These are phyloP conservation scores for Penicilliopsis zonata DNA, from an alignment of 495 filamentous ascomycete species.

Conservation along the genomic window DNA sequence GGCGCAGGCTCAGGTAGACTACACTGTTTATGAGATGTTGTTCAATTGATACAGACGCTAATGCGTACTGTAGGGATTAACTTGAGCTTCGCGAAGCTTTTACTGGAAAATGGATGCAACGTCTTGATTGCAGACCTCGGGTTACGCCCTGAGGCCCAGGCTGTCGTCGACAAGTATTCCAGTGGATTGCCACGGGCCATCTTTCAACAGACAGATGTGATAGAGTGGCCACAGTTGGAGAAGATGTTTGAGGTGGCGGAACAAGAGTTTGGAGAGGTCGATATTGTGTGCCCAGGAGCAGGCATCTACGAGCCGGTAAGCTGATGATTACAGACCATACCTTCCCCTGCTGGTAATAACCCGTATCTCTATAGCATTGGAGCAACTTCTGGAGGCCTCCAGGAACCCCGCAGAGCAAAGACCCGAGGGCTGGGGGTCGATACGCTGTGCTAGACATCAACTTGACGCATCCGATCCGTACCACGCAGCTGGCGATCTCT, in stretches of 20 bases:
- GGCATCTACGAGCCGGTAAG: constrained; percentile 53
- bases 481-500: constrained; percentile 51
- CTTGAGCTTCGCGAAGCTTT: constrained; percentile 44
- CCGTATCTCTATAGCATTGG: constrained; percentile 28
- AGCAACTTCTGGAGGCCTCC: constrained; percentile 59
- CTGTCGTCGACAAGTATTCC: constrained; percentile 38
- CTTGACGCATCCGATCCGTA: constrained; percentile 56
- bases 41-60: not conserved
- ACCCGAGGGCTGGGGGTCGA: constrained; percentile 27
- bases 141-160: constrained; percentile 50
- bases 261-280: constrained; percentile 42
- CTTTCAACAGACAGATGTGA: constrained; percentile 54
- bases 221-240: constrained; percentile 45
- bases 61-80: constrained; percentile 27
- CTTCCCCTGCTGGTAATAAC: not conserved
- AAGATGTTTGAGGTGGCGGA: constrained; percentile 43
- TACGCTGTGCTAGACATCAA: constrained; percentile 56
- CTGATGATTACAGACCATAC: not conserved
- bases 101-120: constrained; percentile 48
- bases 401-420: constrained; percentile 34
- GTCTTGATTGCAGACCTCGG: constrained; percentile 55
- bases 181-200: constrained; percentile 32
- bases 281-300: constrained; percentile 60
- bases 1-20: constrained; percentile 55
- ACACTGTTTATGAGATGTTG: constrained; percentile 1